A percentile compares a stretch with the other conserved stretches of the same genome.
These are phyloP conservation scores for Sphaerobolus stellatus DNA, from an alignment of 1,284 basidiomycete genomes.

Conservation along the genomic window DNA sequence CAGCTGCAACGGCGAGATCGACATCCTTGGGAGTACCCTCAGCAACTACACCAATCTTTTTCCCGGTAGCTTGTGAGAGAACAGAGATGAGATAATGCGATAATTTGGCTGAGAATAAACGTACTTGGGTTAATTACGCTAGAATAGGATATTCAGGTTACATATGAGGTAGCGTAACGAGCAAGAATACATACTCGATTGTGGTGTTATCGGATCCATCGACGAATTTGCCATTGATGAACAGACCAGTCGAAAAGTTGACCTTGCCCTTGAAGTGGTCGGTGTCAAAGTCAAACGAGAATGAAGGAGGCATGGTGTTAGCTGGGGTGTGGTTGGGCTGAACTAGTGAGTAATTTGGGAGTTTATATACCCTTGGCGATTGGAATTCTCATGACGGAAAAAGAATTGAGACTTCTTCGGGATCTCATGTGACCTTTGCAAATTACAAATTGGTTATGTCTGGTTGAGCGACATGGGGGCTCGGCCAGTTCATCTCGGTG, in stretches of 20 bases:
- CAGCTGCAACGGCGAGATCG: conserved; percentile 74
- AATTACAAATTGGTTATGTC: too few relatives aligned
- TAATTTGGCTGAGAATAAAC: conserved; percentile 14
- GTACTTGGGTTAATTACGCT: conserved; percentile 76
- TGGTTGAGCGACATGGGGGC: too few relatives aligned
- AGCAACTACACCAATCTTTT: conserved; percentile 64
- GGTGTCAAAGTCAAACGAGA: conserved; percentile 62
- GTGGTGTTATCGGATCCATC: conserved; percentile 64
- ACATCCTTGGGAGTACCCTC: conserved; percentile 72
- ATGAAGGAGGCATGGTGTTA: conserved; percentile 25
- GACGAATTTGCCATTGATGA: conserved; percentile 80
- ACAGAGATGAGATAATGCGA: neutral
- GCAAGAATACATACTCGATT: conserved; percentile 57
- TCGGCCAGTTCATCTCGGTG: too few relatives aligned
- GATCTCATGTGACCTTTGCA: too few relatives aligned
- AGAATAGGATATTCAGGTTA: conserved; percentile 7
- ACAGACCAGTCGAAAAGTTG: conserved; percentile 72
- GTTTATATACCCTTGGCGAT: neutral
- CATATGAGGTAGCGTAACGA: conserved; percentile 3
- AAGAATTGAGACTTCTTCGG: too few relatives aligned
- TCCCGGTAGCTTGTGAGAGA: conserved; percentile 55
- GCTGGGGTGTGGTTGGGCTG: neutral
- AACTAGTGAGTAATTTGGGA: conserved; percentile 5
- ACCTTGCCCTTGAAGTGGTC: conserved; percentile 70
- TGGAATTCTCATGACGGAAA: too few relatives aligned